Evolutionary conservation across 2,329 filamentous ascomycete genomes (phyloP), one percentile per base, ranked within the genome.

Genomic region (Colletotrichum shisoi): DNA sequence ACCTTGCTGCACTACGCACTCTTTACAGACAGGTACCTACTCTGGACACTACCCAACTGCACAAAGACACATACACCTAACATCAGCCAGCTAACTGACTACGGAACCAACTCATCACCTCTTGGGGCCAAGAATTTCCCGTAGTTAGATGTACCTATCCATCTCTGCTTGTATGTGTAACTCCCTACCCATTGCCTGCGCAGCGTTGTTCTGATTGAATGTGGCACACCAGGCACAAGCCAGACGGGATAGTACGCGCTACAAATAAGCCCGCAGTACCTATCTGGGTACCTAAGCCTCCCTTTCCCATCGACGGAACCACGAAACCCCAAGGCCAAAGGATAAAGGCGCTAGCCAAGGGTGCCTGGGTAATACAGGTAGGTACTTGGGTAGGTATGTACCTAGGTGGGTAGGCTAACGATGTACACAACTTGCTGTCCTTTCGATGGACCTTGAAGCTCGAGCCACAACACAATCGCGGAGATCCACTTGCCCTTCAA

Each of bases 381-480:
- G 39, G 39, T 7, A 40, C 39, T 40, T 40, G 5, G 39, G 39
- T 31, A 31, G 27, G 27, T 0, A 31, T 8, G 27, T 31, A 31
- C 7, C 27, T 31, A n/a, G n/a, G n/a, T n/a, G n/a, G n/a, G n/a
- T n/a, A n/a, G 11, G 9, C 49, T 31, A 13, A 27, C 24, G 44
- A 39, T 34, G 31, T 34, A 34, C 31, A 34, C 8, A 8, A 27
- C 27, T 31, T 40, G 39, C 39, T 46, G 17, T 13, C 44, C 44
- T n/a, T 13, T n/a, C 52, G n/a, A 48, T 57, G 56, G 53, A 63
- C 53, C 59, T 54, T 62, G 57, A 40, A 66, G 63, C 63, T 66
- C 46, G 60, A 64, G 64, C 60, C 53, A 57, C 17, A 42, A 39
- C 31, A 48, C 46, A 45, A 27, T 48, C 24, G 61, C 63, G 63